Base-by-base conservation (phyloP, 2,329 filamentous ascomycete genomes). In the Cladosporium sp. region DNA sequence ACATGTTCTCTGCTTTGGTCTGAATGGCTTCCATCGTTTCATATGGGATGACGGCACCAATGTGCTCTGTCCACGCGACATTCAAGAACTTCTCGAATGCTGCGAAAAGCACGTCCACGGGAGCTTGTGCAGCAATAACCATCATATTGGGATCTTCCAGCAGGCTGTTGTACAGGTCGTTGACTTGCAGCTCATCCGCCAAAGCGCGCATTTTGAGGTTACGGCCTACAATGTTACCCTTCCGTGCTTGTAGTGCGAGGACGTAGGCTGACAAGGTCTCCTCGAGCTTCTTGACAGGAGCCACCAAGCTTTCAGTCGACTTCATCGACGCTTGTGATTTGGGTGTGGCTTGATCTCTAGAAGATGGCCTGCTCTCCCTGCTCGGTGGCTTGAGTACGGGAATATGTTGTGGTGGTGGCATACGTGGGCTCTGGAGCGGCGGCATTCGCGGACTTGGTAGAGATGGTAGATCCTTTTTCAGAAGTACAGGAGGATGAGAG, bases 61-160 rank as follows among this genome's bases (percentile, higher is more conserved):
- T 93, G 71, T 92, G 89, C 69, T 94, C 91, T 66, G 86, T 88
- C 94, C 94, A 98, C 14, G 91, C 93, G 68, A 93, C 89, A 66
- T 88, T 88, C 67, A 97, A 81, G 71, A 97, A 98, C 68, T 96
- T 97, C 76, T 97, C 93, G 75, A 97, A 98, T 0, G 93, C 91
- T 29, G 91, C 90, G 74, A 97, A 96, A 5, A 98, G 85, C 23
- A 94, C 88, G 73, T 97, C 93, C 10, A 94, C 88, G 3, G 89
- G 86, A 10, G 91, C 84, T 66, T 97, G 92, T 0, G 88, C 85
- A 1, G 91, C 88, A 11, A 88, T 82, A 62, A 96, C 90, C 69
- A 91, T 85, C 72, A 92, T 92, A 62, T 87, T 89, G 0, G 93
- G 91, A 69, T 90, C 90, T 75, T 97, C 93, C 21, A 96, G 88